Evolutionary conservation across 345 rosid species (phyloP).

Genomic region (Eucalyptus marginata): DNA sequence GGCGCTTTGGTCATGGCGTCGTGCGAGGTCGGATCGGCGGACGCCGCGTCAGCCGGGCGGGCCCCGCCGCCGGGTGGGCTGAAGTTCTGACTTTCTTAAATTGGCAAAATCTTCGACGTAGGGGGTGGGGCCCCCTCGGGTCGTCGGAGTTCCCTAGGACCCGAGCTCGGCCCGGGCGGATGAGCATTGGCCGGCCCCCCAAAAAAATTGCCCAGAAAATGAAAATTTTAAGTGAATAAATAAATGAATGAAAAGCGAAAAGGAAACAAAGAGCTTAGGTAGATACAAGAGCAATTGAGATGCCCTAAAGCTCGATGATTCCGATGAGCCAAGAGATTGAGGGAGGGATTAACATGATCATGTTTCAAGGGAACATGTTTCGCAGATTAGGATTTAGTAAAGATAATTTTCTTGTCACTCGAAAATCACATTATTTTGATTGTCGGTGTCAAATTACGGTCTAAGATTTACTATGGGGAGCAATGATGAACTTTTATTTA

Average conservation of each 20-base stretch:
- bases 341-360: neutral
- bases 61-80: neutral
- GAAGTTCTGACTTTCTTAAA: neutral
- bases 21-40: neutral
- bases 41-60: neutral
- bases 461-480: no score
- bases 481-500: no score
- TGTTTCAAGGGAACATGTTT: neutral
- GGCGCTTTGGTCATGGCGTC: neutral
- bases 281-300: neutral
- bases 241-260: neutral
- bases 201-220: no score
- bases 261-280: neutral
- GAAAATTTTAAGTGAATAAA: neutral
- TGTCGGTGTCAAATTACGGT: no score
- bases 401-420: neutral
- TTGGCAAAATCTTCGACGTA: neutral
- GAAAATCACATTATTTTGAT: rapidly evolving
- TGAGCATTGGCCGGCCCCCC: rapidly evolving
- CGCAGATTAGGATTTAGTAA: rapidly evolving
- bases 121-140: neutral
- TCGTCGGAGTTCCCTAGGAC: neutral
- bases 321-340: neutral
- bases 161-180: neutral
- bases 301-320: neutral